Evolutionary conservation across 176 grass and related monocot species (phyloP).

Genomic region (Luzula sylvatica): DNA sequence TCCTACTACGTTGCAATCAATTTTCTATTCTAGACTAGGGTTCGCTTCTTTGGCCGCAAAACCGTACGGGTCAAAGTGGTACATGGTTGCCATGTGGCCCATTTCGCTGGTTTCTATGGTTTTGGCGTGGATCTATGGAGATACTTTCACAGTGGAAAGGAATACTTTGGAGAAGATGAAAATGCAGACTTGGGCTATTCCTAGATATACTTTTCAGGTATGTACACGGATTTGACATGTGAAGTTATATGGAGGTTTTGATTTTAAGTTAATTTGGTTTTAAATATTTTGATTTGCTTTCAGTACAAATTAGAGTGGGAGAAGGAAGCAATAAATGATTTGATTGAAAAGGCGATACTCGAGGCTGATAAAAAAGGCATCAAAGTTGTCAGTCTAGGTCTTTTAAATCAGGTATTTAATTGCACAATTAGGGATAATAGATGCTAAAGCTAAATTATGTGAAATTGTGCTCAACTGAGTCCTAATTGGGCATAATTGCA

Average conservation of each 20-base stretch:
- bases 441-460: no score
- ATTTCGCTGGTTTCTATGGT: slow-evolving; percentile 55
- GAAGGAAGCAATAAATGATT: slow-evolving; percentile 54
- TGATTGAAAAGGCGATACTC: slow-evolving; percentile 70
- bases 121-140: slow-evolving; percentile 41
- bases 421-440: no score
- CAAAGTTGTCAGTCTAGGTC: slow-evolving; percentile 73
- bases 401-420: slow-evolving; percentile 59
- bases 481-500: no score
- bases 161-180: slow-evolving; percentile 51
- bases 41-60: slow-evolving; percentile 66
- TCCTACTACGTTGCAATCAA: slow-evolving; percentile 55
- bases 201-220: slow-evolving; percentile 92
- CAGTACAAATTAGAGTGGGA: slow-evolving; percentile 60
- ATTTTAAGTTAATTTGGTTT: slow-evolving; percentile 3
- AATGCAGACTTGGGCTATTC: slow-evolving; percentile 83
- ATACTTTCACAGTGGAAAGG: slow-evolving; percentile 60
- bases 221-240: neutral
- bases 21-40: slow-evolving; percentile 62
- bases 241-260: neutral
- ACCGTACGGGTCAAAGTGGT: slow-evolving; percentile 49
- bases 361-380: slow-evolving; percentile 60
- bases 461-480: no score
- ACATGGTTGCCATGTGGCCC: slow-evolving; percentile 45
- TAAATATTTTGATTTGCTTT: slow-evolving; percentile 14